Conservation (phyloP, 1,139 yeast species). For the Candida tropicalis region DNA sequence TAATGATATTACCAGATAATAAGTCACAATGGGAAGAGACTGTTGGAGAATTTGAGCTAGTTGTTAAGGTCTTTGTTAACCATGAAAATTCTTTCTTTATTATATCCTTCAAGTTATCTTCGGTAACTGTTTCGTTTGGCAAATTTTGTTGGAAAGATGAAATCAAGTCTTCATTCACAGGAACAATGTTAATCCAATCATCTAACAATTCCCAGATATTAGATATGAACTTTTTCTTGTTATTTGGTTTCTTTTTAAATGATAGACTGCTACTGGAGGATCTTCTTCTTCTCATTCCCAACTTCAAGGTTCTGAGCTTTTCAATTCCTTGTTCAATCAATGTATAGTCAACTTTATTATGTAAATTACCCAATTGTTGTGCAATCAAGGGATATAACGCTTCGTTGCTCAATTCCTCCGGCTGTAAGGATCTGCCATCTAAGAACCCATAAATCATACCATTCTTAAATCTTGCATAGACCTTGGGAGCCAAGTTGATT, state of each 20-base stretch:
- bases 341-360: slow-evolving; percentile 45
- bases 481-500: slow-evolving; percentile 66
- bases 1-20: slow-evolving; percentile 70
- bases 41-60: slow-evolving; percentile 45
- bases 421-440: slow-evolving; percentile 65
- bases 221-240: slow-evolving; percentile 37
- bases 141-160: slow-evolving; percentile 42
- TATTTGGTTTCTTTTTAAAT: slow-evolving; percentile 16
- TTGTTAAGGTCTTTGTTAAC: slow-evolving; percentile 45
- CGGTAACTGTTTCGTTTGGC: slow-evolving; percentile 20
- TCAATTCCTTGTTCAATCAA: slow-evolving; percentile 55
- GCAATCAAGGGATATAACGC: slow-evolving; percentile 61
- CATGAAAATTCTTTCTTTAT: slow-evolving; percentile 55
- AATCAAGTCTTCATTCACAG: slow-evolving; percentile 48
- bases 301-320: slow-evolving; percentile 37
- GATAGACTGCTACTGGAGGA: slow-evolving; percentile 11
- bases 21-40: slow-evolving; percentile 76
- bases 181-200: slow-evolving; percentile 65
- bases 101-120: slow-evolving; percentile 39
- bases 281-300: slow-evolving; percentile 14
- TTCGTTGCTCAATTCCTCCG: slow-evolving; percentile 53
- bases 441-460: slow-evolving; percentile 75
- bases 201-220: slow-evolving; percentile 63
- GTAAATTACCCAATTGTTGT: slow-evolving; percentile 75
- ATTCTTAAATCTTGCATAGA: slow-evolving; percentile 69